These are phyloP conservation scores for Agrostemma githago DNA, from an alignment of 148 eudicot genomes.

Conservation along the genomic window DNA sequence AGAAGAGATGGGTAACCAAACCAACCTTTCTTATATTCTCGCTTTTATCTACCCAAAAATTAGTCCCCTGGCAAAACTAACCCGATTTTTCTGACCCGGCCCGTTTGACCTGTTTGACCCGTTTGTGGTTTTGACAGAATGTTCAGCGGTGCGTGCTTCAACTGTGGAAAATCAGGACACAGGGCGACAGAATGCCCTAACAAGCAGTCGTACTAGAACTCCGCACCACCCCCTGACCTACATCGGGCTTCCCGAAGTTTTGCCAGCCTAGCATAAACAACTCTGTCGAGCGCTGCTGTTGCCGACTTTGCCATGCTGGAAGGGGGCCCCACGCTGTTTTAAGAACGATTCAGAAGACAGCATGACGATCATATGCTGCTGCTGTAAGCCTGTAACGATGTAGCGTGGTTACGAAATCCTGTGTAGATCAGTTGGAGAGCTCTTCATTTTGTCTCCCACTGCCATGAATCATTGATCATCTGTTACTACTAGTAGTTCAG, in stretches of 20 bases:
- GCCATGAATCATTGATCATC: slow-evolving; percentile 1
- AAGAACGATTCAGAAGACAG: slow-evolving; percentile 2
- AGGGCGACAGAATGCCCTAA: slow-evolving; percentile 88
- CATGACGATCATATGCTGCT: background rate
- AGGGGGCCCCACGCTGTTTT: background rate
- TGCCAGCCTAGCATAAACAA: slow-evolving; percentile 3
- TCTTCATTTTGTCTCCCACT: slow-evolving; percentile 3
- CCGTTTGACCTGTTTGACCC: no score
- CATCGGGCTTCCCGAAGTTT: slow-evolving; percentile 8
- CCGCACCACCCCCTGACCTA: slow-evolving; percentile 6
- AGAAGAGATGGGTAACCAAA: slow-evolving; percentile 74
- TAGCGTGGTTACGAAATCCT: slow-evolving; percentile 9
- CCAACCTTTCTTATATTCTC: background rate
- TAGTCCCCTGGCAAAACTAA: background rate
- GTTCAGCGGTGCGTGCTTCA: slow-evolving; percentile 95
- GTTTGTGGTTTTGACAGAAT: slow-evolving; percentile 20
- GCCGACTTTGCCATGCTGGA: background rate
- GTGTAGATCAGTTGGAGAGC: slow-evolving; percentile 14
- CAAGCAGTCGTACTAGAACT: slow-evolving; percentile 46
- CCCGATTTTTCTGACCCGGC: no score
- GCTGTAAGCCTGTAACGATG: background rate
- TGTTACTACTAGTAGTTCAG: slow-evolving; percentile 1
- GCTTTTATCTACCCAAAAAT: slow-evolving; percentile 9
- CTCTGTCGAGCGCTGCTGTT: background rate
- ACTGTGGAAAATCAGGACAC: slow-evolving; percentile 84